Conservation (phyloP, 2,329 filamentous ascomycete species). For the Penicillium vulpinum region DNA sequence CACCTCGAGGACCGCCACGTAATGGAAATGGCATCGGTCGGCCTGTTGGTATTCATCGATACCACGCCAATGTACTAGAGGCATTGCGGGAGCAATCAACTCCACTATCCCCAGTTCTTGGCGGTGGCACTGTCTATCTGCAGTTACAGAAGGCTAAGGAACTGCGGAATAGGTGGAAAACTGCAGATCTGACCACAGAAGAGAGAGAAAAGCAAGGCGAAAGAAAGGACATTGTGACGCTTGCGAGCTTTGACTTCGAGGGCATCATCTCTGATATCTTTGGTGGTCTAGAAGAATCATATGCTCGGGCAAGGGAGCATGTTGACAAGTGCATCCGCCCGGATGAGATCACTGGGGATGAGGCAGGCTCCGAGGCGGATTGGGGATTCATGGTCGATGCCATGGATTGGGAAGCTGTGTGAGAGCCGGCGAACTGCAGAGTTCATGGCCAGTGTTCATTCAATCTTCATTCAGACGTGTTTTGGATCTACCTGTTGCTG, state of each 20-base stretch:
- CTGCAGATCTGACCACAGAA: constrained; percentile 53
- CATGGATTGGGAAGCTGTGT: constrained; percentile 58
- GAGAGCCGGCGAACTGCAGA: not conserved
- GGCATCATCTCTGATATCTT: constrained; percentile 61
- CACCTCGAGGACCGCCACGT: constrained; percentile 6
- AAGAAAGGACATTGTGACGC: constrained; percentile 33
- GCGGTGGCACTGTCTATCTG: constrained; percentile 55
- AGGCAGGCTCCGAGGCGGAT: constrained; percentile 42
- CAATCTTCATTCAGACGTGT: not conserved
- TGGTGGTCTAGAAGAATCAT: constrained; percentile 60
- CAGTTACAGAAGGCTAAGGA: constrained; percentile 68
- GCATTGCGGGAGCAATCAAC: constrained; percentile 59
- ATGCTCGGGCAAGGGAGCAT: constrained; percentile 52
- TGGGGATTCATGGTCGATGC: constrained; percentile 62
- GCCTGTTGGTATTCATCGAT: constrained; percentile 51
- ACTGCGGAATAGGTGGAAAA: constrained; percentile 71
- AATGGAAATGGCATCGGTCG: constrained; percentile 27
- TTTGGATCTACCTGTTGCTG: not conserved
- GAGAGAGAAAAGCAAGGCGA: constrained; percentile 28
- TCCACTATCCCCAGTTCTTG: constrained; percentile 59
- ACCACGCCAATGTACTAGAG: constrained; percentile 68
- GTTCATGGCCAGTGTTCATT: not conserved
- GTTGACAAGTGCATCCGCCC: constrained; percentile 37
- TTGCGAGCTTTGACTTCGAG: constrained; percentile 63
- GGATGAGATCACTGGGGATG: constrained; percentile 10